Evolutionary conservation across 1,284 basidiomycete species (phyloP).

Genomic region (Puccinia hordei): DNA sequence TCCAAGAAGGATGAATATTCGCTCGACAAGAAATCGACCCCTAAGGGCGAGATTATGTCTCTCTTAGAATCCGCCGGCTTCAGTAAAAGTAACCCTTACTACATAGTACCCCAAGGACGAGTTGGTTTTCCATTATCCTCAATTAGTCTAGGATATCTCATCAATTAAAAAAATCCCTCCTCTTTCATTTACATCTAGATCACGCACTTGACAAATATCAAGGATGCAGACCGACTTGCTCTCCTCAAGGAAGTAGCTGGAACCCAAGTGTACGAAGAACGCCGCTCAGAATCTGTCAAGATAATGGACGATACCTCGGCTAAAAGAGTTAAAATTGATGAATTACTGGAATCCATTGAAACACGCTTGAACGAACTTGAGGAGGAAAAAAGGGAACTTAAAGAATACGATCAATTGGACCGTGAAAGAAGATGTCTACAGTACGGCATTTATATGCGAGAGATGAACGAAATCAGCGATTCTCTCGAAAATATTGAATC

Average conservation of each 20-base stretch:
- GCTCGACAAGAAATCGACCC: conserved; percentile 89
- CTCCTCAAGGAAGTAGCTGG: conserved; percentile 97
- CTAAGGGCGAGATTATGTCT: conserved; percentile 96
- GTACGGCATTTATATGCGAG: conserved; percentile 66
- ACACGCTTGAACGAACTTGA: conserved; percentile 85
- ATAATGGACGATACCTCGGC: conserved; percentile 96
- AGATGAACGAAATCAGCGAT: conserved; percentile 52
- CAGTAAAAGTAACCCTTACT: conserved; percentile 95
- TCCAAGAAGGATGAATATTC: conserved; percentile 99
- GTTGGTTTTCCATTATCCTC: conserved; percentile 19
- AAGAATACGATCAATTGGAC: conserved; percentile 94
- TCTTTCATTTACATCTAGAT: conserved; percentile 65
- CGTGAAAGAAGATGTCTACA: conserved; percentile 91
- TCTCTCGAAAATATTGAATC: conserved; percentile 52
- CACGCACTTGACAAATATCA: conserved; percentile 93
- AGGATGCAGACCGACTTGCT: conserved; percentile 88
- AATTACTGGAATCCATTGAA: conserved; percentile 87
- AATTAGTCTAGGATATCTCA: neutral
- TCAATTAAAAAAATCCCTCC: neutral
- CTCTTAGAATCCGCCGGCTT: conserved; percentile 93
- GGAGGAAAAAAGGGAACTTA: conserved; percentile 94
- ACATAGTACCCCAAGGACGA: conserved; percentile 65
- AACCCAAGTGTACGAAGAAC: conserved; percentile 96
- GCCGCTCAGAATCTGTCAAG: conserved; percentile 83
- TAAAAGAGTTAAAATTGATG: conserved; percentile 86